Evolutionary conservation across 1,139 yeast genomes (phyloP).

Genomic region (Lodderomyces margitis): DNA sequence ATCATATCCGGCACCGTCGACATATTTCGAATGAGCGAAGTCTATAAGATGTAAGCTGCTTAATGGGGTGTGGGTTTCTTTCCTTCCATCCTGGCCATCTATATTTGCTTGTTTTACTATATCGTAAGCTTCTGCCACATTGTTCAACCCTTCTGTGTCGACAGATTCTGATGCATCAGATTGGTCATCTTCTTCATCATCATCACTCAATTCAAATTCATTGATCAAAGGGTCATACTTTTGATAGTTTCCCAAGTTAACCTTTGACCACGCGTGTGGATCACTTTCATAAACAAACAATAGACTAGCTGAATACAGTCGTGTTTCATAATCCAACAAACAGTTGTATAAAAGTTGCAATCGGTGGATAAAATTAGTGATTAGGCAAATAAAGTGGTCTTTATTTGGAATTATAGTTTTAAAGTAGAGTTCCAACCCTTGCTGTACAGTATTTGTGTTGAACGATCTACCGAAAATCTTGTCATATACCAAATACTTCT

Average conservation of each 20-base stretch:
- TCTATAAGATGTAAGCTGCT: constrained; percentile 70
- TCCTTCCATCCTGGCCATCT: neutral
- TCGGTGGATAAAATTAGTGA: constrained; percentile 50
- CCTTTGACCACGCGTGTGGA: constrained; percentile 40
- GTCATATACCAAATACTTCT: constrained; percentile 47
- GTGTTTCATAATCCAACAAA: constrained; percentile 56
- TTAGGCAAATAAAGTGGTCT: constrained; percentile 16
- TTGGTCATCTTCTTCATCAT: constrained; percentile 30
- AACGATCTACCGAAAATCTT: constrained; percentile 72
- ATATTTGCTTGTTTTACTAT: neutral
- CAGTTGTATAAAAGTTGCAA: constrained; percentile 66
- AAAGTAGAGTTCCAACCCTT: constrained; percentile 49
- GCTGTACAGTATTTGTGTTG: constrained; percentile 37
- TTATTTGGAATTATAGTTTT: constrained; percentile 9
- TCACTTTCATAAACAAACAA: constrained; percentile 76
- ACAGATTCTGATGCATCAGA: neutral
- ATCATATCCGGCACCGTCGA: constrained; percentile 68
- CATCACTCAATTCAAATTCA: constrained; percentile 24
- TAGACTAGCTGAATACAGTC: constrained; percentile 74
- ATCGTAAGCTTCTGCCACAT: neutral
- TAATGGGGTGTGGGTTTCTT: constrained; percentile 8
- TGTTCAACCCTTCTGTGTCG: neutral
- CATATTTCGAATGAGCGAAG: constrained; percentile 79
- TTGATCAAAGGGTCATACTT: constrained; percentile 40
- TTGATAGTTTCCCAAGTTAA: constrained; percentile 24